Evolutionary conservation across 768 basidiomycete species (phyloP).

Genomic region (Boletus edulis): DNA sequence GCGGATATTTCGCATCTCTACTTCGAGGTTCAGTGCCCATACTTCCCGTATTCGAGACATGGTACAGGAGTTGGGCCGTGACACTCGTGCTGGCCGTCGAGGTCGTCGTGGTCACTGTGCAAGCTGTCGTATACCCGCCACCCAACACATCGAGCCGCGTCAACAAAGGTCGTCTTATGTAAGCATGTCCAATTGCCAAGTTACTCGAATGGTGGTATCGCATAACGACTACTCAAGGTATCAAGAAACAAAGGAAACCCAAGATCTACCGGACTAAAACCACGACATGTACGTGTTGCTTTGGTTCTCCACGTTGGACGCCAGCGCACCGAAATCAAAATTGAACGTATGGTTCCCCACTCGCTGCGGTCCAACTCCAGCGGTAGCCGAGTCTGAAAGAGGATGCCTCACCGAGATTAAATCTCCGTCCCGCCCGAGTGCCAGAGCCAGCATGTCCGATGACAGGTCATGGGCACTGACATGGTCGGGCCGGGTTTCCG

Average conservation of each 20-base stretch:
- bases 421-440: conserved; percentile 29
- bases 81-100: conserved; percentile 1
- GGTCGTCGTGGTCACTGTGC: conserved; percentile 22
- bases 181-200: conserved; percentile 15
- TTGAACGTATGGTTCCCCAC: conserved; percentile 57
- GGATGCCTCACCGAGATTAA: conserved; percentile 17
- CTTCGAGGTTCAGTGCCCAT: conserved; percentile 91
- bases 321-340: conserved; percentile 61
- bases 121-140: conserved; percentile 12
- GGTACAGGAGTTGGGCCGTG: conserved; percentile 2
- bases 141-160: conserved; percentile 12
- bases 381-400: conserved; percentile 16
- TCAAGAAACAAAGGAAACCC: conserved; percentile 16
- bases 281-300: conserved; percentile 63
- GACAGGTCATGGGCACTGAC: conserved; percentile 27
- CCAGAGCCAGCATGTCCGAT: conserved; percentile 32
- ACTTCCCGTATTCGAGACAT: conserved; percentile 93
- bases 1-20: conserved; percentile 87
- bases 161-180: conserved; percentile 25
- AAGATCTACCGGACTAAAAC: conserved; percentile 42
- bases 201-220: not conserved
- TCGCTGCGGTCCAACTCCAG: conserved; percentile 32
- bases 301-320: conserved; percentile 53
- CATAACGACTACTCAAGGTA: conserved; percentile 7
- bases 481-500: conserved; percentile 18